Conservation (phyloP, 1,284 basidiomycete genomes). For the Polyporus tsugae region DNA sequence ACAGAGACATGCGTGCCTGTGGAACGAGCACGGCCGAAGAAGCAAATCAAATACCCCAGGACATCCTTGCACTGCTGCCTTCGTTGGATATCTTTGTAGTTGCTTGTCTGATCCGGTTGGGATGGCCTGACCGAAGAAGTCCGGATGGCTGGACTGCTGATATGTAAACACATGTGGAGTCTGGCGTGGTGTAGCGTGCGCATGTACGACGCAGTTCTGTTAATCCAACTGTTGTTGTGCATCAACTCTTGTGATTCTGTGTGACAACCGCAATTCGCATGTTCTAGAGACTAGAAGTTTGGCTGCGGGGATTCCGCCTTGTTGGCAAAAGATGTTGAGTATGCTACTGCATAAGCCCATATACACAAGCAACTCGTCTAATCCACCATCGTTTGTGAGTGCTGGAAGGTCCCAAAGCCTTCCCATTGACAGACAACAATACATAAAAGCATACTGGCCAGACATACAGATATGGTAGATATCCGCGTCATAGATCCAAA, state of each 20-base stretch:
- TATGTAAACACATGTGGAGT: neutral
- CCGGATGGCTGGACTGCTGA: neutral
- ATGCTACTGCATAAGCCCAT: too few species aligned
- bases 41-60: slow-evolving; percentile 35
- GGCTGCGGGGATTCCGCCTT: too few species aligned
- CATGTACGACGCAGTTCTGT: slow-evolving; percentile 9
- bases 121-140: neutral
- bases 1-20: neutral
- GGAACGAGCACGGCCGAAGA: slow-evolving; percentile 11
- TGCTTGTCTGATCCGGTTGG: slow-evolving; percentile 1
- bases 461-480: neutral
- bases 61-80: slow-evolving; percentile 12
- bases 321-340: too few species aligned
- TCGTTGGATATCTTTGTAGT: neutral
- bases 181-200: neutral
- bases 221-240: slow-evolving; percentile 16
- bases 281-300: too few species aligned
- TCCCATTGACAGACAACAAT: neutral
- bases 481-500: neutral
- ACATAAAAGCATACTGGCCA: neutral
- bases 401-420: neutral
- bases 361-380: too few species aligned
- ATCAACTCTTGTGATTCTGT: neutral
- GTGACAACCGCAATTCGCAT: too few species aligned
- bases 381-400: too few species aligned